Evolutionary conservation across 345 rosid species (phyloP), one percentile per base, ranked within the genome.

Genomic region (Populus davidiana): DNA sequence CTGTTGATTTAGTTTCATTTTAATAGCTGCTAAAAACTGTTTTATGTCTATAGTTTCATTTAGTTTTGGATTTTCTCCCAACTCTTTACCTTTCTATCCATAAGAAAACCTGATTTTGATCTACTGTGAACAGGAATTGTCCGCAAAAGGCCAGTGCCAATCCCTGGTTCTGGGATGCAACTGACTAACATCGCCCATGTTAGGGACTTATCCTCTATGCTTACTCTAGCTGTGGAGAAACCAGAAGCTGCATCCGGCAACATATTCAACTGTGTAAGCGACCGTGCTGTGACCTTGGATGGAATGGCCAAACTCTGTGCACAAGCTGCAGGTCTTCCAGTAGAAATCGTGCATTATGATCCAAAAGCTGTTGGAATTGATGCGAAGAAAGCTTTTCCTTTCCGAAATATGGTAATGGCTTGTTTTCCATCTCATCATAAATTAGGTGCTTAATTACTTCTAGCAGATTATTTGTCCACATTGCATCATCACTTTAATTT

Each of bases 271-370:
- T 86, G 93, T 49, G 98, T 93, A 12, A 89, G 96, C 23, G 97
- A 96, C 76, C 91, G 98, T 11, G 96, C 99, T 1, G 94, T 91
- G 78, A 96, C 97, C 70, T 86, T 96, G 72, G 97, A 92, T 67
- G 99, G 98, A 65, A 93, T 93, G 94, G 97, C 96, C 67, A 92
- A 83, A 86, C 89, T 96, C 36, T 96, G 99, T 63, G 99, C 98
- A 21, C 86, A 89, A 31, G 98, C 98, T 67, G 96, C 94, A 31
- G 96, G 94, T 77, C 75, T 84, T 44, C 84, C 92, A 0, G 94
- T 89, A 73, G 88, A 92, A 70, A 93, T 93, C 5, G 85, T 96
- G 73, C 99, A 96, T 82, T 93, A 93, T 21, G 92, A 92, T 79
- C 99, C 99, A n/a, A 90, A 93, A 86, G 86, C 89, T 56, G 69